phyloP scores from a whole-genome alignment of 176 grass and related monocot genomes.

The Phragmites australis region DNA sequence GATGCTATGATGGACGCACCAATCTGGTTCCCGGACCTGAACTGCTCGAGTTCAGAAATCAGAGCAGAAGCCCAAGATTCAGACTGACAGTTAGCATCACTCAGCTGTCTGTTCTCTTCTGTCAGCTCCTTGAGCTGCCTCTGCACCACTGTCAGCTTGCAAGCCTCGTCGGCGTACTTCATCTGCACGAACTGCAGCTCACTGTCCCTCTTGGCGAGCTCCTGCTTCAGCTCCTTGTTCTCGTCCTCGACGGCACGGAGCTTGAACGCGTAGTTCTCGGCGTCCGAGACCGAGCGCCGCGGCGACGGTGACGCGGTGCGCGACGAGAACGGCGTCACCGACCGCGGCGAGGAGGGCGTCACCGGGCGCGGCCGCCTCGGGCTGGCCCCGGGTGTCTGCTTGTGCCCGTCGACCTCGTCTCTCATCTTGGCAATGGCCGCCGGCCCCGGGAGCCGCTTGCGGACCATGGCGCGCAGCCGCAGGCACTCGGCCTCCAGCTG shows the following conservation, averaged over 20 bases:
- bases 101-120: slow-evolving; percentile 36
- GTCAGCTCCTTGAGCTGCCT: slow-evolving; percentile 49
- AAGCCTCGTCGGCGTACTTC: slow-evolving; percentile 56
- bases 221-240: slow-evolving; percentile 72
- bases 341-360: slow-evolving; percentile 38
- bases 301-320: slow-evolving; percentile 32
- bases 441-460: slow-evolving; percentile 74
- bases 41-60: slow-evolving; percentile 69
- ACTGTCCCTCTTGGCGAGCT: slow-evolving; percentile 57
- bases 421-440: slow-evolving; percentile 82
- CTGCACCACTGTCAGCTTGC: slow-evolving; percentile 53
- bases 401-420: slow-evolving; percentile 57
- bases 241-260: slow-evolving; percentile 72
- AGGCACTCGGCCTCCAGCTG: slow-evolving; percentile 78
- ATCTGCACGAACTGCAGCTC: slow-evolving; percentile 57
- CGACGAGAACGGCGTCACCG: slow-evolving; percentile 28
- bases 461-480: slow-evolving; percentile 71
- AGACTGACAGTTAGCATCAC: slow-evolving; percentile 35
- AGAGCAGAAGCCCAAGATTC: slow-evolving; percentile 75
- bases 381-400: background rate
- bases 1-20: slow-evolving; percentile 34
- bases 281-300: slow-evolving; percentile 31
- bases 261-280: slow-evolving; percentile 32
- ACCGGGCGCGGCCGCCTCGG: slow-evolving; percentile 40
- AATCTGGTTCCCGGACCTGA: slow-evolving; percentile 49